phyloP scores from a whole-genome alignment of 169 alveolate genomes.

The Ichthyophthirius multifiliis region DNA sequence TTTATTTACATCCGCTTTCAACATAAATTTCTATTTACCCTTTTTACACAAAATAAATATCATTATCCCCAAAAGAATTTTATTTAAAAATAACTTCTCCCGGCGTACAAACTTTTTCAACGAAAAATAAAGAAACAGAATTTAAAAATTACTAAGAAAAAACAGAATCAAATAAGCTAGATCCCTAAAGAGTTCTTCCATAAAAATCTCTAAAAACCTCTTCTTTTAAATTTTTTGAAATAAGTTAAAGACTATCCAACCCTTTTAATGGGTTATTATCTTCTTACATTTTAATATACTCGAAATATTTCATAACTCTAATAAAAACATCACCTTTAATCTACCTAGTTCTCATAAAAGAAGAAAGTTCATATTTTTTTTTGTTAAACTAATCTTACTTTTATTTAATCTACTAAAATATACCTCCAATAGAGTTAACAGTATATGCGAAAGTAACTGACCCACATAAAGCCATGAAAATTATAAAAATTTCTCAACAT shows the following conservation, averaged over 20 bases:
- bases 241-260: background rate
- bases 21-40: background rate
- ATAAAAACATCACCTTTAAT: background rate
- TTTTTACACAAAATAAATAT: background rate
- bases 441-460: slow-evolving; percentile 18
- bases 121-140: background rate
- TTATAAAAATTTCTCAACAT: slow-evolving; percentile 10
- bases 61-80: background rate
- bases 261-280: background rate
- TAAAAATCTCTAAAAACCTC: background rate
- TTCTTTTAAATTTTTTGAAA: background rate
- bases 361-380: background rate
- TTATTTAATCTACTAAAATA: background rate
- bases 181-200: background rate
- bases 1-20: background rate
- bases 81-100: background rate
- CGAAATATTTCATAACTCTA: background rate
- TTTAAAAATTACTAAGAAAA: background rate
- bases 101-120: background rate
- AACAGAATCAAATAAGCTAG: background rate
- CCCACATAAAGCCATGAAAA: background rate
- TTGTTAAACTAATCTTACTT: background rate
- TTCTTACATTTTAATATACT: background rate
- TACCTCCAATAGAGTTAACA: slow-evolving; percentile 26
- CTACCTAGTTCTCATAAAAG: background rate